Evolutionary conservation across 2,329 filamentous ascomycete genomes (phyloP).

Genomic region (Talaromyces sp.): DNA sequence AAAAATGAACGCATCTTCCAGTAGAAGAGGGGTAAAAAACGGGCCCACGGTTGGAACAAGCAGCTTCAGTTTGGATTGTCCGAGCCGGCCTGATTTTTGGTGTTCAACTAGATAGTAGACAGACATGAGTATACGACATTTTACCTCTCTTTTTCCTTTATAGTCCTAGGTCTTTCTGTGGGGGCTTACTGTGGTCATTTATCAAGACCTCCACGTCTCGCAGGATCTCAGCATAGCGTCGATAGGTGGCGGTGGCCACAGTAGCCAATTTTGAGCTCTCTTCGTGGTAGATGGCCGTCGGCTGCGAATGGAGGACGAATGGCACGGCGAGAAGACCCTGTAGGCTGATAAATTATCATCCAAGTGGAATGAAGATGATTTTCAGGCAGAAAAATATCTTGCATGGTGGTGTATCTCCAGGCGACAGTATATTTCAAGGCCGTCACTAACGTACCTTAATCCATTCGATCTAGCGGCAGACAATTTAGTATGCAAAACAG

Average conservation of each 20-base stretch:
- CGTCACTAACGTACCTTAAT: slow-evolving; percentile 58
- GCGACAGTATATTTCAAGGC: slow-evolving; percentile 5
- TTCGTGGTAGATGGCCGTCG: slow-evolving; percentile 74
- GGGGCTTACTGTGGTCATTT: slow-evolving; percentile 73
- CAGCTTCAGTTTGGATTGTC: slow-evolving; percentile 84
- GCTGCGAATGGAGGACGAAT: slow-evolving; percentile 93
- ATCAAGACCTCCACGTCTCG: slow-evolving; percentile 87
- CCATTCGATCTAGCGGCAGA: slow-evolving; percentile 64
- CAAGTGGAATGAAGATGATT: neutral
- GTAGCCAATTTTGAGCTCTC: slow-evolving; percentile 58
- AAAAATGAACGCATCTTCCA: slow-evolving; percentile 85
- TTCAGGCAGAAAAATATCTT: neutral
- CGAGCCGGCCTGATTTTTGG: slow-evolving; percentile 57
- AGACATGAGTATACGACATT: slow-evolving; percentile 3
- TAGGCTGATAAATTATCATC: slow-evolving; percentile 12
- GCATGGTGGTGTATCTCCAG: neutral
- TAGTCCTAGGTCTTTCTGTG: neutral
- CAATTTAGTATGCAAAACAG: neutral
- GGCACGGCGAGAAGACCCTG: slow-evolving; percentile 78
- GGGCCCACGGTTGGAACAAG: slow-evolving; percentile 86
- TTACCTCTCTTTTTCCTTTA: neutral
- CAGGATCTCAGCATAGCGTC: slow-evolving; percentile 92
- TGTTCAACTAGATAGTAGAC: slow-evolving; percentile 57
- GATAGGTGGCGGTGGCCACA: slow-evolving; percentile 74
- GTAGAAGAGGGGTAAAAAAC: slow-evolving; percentile 83